Evolutionary conservation across 2,329 filamentous ascomycete genomes (phyloP), one percentile per base, ranked within the genome.

Genomic region (Pezicula neosporulosa): DNA sequence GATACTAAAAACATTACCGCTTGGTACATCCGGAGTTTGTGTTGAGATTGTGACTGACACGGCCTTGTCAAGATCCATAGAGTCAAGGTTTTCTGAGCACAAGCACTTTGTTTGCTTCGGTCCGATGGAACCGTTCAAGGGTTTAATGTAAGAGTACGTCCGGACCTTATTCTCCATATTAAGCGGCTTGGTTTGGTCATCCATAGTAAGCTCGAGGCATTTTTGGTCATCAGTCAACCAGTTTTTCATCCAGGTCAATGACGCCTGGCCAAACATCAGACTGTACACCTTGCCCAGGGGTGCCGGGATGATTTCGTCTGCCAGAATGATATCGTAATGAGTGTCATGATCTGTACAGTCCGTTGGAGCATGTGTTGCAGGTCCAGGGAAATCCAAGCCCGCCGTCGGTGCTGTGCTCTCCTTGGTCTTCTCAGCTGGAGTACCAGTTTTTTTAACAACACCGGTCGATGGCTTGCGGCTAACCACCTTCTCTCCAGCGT

Each of bases 101-200:
- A 95, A 87, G 68, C 94, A 99, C 66, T 96, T 97, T 12, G 94
- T 99, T 72, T 96, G 90, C 66, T 82, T 94, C 1, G 94, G 94
- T 0, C 94, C 94, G 58, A 99, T 93, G 1, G 89, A 78, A 2
- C 78, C 89, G 61, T 85, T 81, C 2, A 99, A 74, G 2, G 94
- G 94, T 68, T 97, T 97, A 71, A 96, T 96, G 67, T 97, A 99
- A 1, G 85, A 86, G 66, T 87, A 96, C 18, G 75, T 83, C 43
- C 92, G 82, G 3, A 80, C 80, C 66, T 85, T 89, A 70, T 86
- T 89, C 16, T 95, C 90, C 44, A 83, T 80, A 3, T 82, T 82
- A 21, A 95, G 70, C 0, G 89, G 90, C 62, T 86, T 63, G 16
- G 54, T 87, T 64, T 90, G 90, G 60, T 95, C 91, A 43, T 93